Evolutionary conservation across 2,329 filamentous ascomycete genomes (phyloP), one percentile per base, ranked within the genome.

Genomic region (Pleomassaria siparia): DNA sequence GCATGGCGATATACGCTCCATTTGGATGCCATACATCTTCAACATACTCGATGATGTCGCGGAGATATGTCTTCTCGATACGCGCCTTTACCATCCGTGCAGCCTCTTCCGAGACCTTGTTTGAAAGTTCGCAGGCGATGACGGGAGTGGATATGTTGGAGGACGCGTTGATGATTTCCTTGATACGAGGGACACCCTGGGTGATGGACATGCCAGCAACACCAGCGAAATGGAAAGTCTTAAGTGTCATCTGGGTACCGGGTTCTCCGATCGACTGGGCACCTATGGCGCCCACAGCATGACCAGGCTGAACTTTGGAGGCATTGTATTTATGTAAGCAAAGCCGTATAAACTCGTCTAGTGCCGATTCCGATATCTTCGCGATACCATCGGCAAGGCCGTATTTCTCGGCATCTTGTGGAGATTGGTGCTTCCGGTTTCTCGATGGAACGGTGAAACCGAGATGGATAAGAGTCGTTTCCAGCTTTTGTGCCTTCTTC

Each of bases 201-300:
- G 94, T 99, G 67, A 99, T 96, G 80, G 90, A 96, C 94, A 99
- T 97, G 70, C 92, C 92, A 35, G 94, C 94, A 55, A 99, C 94
- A 88, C 94, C 94, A 67, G 94, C 94, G 77, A 99, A 99, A 87
- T 97, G 94, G 84, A 97, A 97, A 67, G 94, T 97, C 76, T 97
- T 97, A 55, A 99, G 76, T 1, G 94, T 99, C 94, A 99, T 99
- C 72, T 99, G 94, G 0, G 94, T 99, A 69, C 94, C 94, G 0
- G 94, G 94, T 66, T 99, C 94, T 73, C 94, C 94, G 60, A 99
- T 99, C 1, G 92, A 97, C 71, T 99, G 94, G 1, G 94, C 94
- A 56, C 94, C 94, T 29, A 97, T 91, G 13, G 94, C 94, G 53
- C 94, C 94, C 0, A 99, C 94, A 4, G 94, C 91, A 65, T 97